A percentile compares a stretch with the other conserved stretches of the same genome.
Evolutionary conservation across 2,329 filamentous ascomycete genomes (phyloP).

Genomic region (Chaetomium strumarium): DNA sequence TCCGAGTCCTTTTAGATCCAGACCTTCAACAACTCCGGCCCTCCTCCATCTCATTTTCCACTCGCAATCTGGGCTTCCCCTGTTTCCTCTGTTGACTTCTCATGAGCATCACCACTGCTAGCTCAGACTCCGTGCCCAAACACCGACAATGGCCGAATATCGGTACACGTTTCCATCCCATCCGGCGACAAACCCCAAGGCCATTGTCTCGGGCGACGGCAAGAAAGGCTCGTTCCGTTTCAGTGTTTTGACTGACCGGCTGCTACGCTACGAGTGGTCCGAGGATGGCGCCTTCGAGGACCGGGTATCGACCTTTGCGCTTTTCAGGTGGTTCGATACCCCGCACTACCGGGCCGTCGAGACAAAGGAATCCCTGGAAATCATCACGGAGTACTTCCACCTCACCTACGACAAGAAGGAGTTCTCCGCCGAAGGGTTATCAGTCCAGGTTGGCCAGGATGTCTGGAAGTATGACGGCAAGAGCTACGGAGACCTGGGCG

Average conservation of each 20-base stretch:
- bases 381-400: constrained; percentile 50
- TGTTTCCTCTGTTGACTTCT: neutral
- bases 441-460: constrained; percentile 38
- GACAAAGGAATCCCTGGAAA: constrained; percentile 42
- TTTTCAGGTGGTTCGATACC: constrained; percentile 42
- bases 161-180: constrained; percentile 39
- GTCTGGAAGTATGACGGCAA: constrained; percentile 50
- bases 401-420: constrained; percentile 52
- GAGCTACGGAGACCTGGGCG: constrained; percentile 35
- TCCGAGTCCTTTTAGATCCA: neutral
- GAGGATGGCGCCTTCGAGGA: constrained; percentile 56
- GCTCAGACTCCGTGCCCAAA: neutral
- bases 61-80: neutral
- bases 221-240: constrained; percentile 45
- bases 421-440: constrained; percentile 47
- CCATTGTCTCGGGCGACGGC: constrained; percentile 36
- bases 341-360: constrained; percentile 45
- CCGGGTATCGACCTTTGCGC: constrained; percentile 55
- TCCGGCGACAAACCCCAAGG: constrained; percentile 39
- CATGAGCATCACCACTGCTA: no score
- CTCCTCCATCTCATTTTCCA: neutral
- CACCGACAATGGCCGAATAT: constrained; percentile 9
- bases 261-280: constrained; percentile 58
- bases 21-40: neutral
- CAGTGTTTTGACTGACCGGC: constrained; percentile 49